A percentile compares a stretch with the other conserved stretches of the same genome.
Conservation (phyloP, 225 moss, liverwort and hornwort genomes). For the Takakia lepidozioides region DNA sequence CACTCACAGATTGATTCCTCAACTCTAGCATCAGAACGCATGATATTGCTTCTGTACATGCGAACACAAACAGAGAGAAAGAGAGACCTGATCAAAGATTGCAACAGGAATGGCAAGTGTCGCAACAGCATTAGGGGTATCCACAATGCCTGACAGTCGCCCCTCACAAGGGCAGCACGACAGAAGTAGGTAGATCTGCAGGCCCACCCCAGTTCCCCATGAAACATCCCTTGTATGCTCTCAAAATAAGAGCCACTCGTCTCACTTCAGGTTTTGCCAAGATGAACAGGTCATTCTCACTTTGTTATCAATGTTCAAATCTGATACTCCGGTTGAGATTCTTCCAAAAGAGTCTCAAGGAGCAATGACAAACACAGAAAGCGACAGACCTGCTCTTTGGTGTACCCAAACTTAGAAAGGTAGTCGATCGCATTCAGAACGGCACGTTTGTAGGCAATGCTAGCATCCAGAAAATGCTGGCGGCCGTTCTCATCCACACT, state of each 20-base stretch:
- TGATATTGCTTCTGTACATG: not conserved
- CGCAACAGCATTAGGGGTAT: constrained; percentile 78
- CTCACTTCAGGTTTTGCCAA: too few species aligned
- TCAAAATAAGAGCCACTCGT: too few species aligned
- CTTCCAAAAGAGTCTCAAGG: too few species aligned
- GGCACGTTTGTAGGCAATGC: constrained; percentile 73
- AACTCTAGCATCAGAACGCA: not conserved
- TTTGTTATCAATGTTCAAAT: too few species aligned
- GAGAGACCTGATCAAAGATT: constrained; percentile 72
- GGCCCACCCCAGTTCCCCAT: too few species aligned
- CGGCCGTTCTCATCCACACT: constrained; percentile 79
- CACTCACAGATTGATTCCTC: too few species aligned
- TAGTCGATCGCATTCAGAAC: constrained; percentile 79
- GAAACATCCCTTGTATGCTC: too few species aligned
- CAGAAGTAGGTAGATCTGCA: constrained; percentile 66
- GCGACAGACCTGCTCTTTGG: constrained; percentile 59
- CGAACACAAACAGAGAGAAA: not conserved
- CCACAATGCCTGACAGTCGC: constrained; percentile 77
- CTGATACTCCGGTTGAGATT: too few species aligned
- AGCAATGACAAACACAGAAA: too few species aligned
- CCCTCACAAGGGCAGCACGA: constrained; percentile 90
- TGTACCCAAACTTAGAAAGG: constrained; percentile 86
- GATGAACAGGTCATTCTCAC: too few species aligned
- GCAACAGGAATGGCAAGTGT: constrained; percentile 74
- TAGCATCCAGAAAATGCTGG: constrained; percentile 83